These are phyloP conservation scores for Scheffersomyces parashehatae DNA, from an alignment of 1,139 yeast species.

Conservation along the genomic window DNA sequence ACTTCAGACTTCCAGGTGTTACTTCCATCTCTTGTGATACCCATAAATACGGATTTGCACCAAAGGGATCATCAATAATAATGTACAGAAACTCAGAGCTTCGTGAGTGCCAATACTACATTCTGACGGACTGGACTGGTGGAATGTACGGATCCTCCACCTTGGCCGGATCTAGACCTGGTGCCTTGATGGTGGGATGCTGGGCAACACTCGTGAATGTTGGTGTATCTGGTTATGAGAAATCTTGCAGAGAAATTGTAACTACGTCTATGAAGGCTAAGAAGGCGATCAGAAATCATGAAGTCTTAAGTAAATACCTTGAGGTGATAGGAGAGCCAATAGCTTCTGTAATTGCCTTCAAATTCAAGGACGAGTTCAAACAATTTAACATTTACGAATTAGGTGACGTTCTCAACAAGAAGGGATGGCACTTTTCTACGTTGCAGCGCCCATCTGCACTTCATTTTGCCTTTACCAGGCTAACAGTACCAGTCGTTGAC, in stretches of 20 bases:
- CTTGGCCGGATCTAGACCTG: constrained; percentile 94
- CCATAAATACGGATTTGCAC: constrained; percentile 97
- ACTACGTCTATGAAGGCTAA: constrained; percentile 61
- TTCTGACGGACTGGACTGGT: constrained; percentile 86
- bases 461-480: constrained; percentile 82
- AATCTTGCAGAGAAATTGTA: constrained; percentile 68
- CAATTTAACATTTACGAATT: constrained; percentile 68
- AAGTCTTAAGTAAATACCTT: constrained; percentile 40
- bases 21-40: constrained; percentile 97
- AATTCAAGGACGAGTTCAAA: constrained; percentile 35
- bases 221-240: constrained; percentile 77
- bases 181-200: constrained; percentile 94
- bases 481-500: constrained; percentile 64
- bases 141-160: constrained; percentile 97
- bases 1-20: constrained; percentile 89
- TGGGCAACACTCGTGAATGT: constrained; percentile 88
- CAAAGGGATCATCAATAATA: constrained; percentile 91
- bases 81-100: constrained; percentile 75
- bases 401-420: constrained; percentile 63
- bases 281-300: constrained; percentile 37
- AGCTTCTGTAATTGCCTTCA: constrained; percentile 79
- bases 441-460: constrained; percentile 89
- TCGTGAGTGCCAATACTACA: constrained; percentile 81
- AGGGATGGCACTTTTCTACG: constrained; percentile 90
- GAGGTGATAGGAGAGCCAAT: constrained; percentile 82